Conservation (phyloP, 1,139 yeast genomes). For the Hansenula sp. region DNA sequence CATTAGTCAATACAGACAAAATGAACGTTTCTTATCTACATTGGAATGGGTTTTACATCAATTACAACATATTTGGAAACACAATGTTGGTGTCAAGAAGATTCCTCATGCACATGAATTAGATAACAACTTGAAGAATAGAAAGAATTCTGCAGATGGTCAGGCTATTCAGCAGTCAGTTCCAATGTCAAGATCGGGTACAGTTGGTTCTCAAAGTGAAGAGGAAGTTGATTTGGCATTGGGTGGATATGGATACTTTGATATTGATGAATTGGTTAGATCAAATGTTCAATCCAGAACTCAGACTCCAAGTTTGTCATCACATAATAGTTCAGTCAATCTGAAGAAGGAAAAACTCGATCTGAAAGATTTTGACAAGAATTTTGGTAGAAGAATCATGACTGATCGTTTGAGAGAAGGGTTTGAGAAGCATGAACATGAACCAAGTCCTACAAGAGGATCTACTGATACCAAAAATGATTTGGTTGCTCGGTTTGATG, state of each 20-base stretch:
- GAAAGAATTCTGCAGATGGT: no score
- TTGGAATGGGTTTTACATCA: slow-evolving; percentile 56
- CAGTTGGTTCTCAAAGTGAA: slow-evolving; percentile 17
- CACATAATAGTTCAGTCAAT: slow-evolving; percentile 13
- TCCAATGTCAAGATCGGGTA: slow-evolving; percentile 18
- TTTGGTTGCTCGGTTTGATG: slow-evolving; percentile 26
- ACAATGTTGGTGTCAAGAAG: slow-evolving; percentile 28
- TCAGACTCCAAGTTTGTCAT: slow-evolving; percentile 16
- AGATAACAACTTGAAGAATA: slow-evolving; percentile 20
- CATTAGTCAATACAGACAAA: slow-evolving; percentile 72
- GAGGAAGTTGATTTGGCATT: slow-evolving; percentile 29
- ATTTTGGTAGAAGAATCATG: slow-evolving; percentile 16
- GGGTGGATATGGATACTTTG: slow-evolving; percentile 77
- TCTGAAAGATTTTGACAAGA: slow-evolving; percentile 12
- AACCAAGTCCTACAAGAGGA: slow-evolving; percentile 21
- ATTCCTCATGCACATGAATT: slow-evolving; percentile 29
- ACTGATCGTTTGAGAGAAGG: slow-evolving; percentile 16
- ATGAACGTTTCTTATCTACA: slow-evolving; percentile 61
- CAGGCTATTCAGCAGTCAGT: slow-evolving; percentile 15
- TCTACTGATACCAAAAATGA: slow-evolving; percentile 2
- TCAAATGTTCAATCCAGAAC: slow-evolving; percentile 27
- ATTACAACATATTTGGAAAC: slow-evolving; percentile 40
- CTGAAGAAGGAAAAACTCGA: slow-evolving; percentile 3
- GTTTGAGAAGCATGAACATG: slow-evolving; percentile 14
- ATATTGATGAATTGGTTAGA: slow-evolving; percentile 51